Conservation (phyloP, 345 rosid species). For the Lenwebbia sp. region DNA sequence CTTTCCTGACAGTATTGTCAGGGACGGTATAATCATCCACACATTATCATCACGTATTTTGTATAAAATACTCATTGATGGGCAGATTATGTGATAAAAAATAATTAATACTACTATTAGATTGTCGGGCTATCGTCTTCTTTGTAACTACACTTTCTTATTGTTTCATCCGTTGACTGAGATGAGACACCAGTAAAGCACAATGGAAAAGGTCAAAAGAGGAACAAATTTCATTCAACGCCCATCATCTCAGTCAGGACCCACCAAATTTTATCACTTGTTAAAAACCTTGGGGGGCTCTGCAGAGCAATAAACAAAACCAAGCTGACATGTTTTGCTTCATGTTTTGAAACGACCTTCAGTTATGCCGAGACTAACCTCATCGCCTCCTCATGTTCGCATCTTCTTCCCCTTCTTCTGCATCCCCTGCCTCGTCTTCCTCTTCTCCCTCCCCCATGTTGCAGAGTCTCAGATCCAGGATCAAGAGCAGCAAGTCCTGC, state of each 20-base stretch:
- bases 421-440: not conserved
- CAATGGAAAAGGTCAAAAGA: not conserved
- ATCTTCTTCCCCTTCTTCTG: not conserved
- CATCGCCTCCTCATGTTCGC: not conserved
- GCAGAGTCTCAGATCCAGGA: slow-evolving; percentile 14
- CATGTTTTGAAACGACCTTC: not conserved
- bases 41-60: no score
- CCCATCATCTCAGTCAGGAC: not conserved
- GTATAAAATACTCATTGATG: no score
- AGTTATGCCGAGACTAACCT: not conserved
- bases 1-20: no score
- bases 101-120: no score
- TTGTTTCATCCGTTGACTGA: no score
- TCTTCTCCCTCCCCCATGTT: not conserved
- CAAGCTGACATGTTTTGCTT: not conserved
- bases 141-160: no score
- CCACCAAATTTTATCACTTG: not conserved
- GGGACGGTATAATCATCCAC: no score
- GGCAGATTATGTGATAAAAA: no score
- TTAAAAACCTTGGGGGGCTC: not conserved
- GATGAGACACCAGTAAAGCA: not conserved
- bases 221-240: not conserved
- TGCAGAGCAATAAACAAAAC: not conserved
- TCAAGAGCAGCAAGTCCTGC: slow-evolving; percentile 26
- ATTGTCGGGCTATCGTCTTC: no score